These are phyloP conservation scores for Eragrostis tef DNA, from an alignment of 202 grass and related monocot genomes.

Conservation along the genomic window DNA sequence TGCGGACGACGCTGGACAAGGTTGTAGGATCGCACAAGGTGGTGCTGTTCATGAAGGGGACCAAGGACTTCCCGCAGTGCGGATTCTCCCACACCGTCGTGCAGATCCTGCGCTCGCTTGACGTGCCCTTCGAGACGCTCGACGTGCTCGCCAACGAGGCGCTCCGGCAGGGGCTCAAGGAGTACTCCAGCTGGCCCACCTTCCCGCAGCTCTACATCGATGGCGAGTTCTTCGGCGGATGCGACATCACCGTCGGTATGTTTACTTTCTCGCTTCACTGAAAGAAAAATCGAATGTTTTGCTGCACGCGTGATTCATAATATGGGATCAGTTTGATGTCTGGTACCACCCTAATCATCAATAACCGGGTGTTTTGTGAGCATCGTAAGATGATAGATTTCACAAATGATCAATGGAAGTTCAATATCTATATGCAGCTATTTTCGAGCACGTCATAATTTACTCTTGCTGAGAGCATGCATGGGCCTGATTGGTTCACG, in stretches of 20 bases:
- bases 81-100: conserved; percentile 95
- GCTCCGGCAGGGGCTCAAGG: conserved; percentile 83
- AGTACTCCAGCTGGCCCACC: conserved; percentile 92
- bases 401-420: neutral
- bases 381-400: neutral
- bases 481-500: neutral
- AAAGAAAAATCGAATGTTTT: neutral
- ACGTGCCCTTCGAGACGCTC: conserved; percentile 91
- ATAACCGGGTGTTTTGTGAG: neutral
- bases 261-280: neutral
- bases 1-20: conserved; percentile 82
- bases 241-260: conserved; percentile 78
- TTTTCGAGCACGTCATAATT: neutral
- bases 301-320: no score
- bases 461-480: neutral
- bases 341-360: neutral
- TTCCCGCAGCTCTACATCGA: conserved; percentile 97
- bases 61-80: conserved; percentile 96
- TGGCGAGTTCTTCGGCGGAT: conserved; percentile 88
- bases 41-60: conserved; percentile 95
- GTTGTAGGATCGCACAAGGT: conserved; percentile 81
- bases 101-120: conserved; percentile 84
- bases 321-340: neutral
- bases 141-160: conserved; percentile 88
- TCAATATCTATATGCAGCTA: neutral